Base-by-base conservation (phyloP, 1,139 yeast species). In the Tardiomyces blankii region DNA sequence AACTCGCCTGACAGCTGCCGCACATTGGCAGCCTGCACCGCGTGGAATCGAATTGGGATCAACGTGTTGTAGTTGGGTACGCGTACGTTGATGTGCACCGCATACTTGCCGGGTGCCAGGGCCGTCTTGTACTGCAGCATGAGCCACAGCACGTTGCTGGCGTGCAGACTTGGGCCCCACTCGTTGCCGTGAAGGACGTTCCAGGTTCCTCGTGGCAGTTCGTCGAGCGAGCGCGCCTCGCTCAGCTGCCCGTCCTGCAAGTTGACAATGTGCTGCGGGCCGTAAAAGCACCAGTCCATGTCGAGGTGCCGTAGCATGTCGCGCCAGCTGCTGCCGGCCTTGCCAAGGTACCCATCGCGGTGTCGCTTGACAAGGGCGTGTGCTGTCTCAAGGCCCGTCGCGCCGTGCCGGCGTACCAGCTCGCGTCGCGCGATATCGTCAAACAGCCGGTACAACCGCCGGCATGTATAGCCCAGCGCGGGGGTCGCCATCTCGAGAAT, bases 21-120 rank as follows among this genome's bases (percentile, higher is more conserved):
- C 11, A 48, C 48, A 14, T 41, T 40, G 9, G 42, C 38, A 19
- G 44, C 19, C 19, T 47, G 49, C 13, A 33, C 33, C 11, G 51
- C 47, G 19, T 45, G 41, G 47, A 57, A 55, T 18, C 54, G 49
- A 19, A 57, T 50, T 4, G 59, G 55, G 5, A 49, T 32, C 32
- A 60, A 43, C 25, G 49, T 53, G 23, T 48, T 51, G 12, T 54
- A 50, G 39, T 53, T 49, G 16, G 49, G 47, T 11, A 54, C 56
- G 21, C 50, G 48, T 19, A 59, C 38, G 35, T 53, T 56, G 35
- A 60, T 40, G 14, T 46, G 49, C 3, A 59, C 52, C 27, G 50
- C 51, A 48, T 60, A 57, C 7, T 48, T 38, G 5, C 63, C 63
- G 0, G 61, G 58, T 3, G 55, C 48, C 12, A 61, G 53, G 18